phyloP scores from a whole-genome alignment of 169 alveolate genomes.

The Cyclospora cayetanensis region DNA sequence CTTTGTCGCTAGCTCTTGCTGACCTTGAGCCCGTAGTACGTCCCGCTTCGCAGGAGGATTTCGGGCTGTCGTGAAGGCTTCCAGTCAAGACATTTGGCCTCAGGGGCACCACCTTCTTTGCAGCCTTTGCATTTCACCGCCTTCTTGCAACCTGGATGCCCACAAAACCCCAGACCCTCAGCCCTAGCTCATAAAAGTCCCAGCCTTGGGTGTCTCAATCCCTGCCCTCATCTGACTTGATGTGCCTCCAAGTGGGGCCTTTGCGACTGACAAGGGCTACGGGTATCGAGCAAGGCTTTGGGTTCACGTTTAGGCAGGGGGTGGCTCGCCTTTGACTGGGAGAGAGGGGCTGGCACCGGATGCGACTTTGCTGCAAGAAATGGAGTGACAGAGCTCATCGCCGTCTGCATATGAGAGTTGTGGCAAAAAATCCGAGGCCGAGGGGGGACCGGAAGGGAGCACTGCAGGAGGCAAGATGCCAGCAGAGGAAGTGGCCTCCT shows the following conservation, averaged over 20 bases:
- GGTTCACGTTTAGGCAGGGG: neutral
- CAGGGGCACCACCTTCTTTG: neutral
- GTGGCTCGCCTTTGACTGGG: neutral
- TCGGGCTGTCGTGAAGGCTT: neutral
- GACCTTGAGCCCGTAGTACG: constrained; percentile 21
- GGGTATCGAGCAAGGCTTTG: neutral
- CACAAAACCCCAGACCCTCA: neutral
- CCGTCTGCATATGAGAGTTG: neutral
- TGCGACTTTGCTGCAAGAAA: neutral
- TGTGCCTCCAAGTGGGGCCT: neutral
- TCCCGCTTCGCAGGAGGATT: neutral
- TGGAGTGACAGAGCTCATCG: neutral
- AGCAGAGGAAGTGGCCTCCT: no score
- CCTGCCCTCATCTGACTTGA: neutral
- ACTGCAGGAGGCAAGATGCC: no score
- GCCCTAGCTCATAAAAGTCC: neutral
- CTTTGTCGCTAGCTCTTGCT: neutral
- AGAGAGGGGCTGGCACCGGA: neutral
- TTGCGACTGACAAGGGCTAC: neutral
- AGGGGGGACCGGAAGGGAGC: neutral
- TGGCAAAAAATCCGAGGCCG: neutral
- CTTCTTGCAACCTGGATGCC: neutral
- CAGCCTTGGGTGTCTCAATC: neutral
- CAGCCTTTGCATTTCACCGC: neutral
- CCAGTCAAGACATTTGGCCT: neutral